phyloP scores from a whole-genome alignment of 257 asterid genomes.

The Striga asiatica region DNA sequence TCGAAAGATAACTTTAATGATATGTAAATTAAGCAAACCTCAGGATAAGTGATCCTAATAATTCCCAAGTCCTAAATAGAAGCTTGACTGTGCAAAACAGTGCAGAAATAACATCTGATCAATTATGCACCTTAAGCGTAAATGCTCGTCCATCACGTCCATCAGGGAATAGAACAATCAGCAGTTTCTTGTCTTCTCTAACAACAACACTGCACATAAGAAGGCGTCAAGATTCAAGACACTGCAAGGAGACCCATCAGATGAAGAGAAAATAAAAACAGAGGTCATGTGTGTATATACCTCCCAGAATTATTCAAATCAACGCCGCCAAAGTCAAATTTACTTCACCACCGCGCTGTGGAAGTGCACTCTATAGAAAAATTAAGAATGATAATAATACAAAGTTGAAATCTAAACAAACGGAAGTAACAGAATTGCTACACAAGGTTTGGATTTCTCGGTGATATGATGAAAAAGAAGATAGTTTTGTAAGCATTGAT shows the following conservation, averaged over 20 bases:
- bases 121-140: constrained; percentile 73
- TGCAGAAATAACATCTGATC: neutral
- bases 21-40: neutral
- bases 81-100: neutral
- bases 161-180: constrained; percentile 87
- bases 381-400: constrained; percentile 12
- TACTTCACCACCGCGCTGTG: constrained; percentile 94
- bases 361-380: constrained; percentile 70
- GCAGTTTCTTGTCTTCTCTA: constrained; percentile 89
- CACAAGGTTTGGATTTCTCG: too few relatives aligned
- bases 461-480: too few relatives aligned
- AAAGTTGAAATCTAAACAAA: constrained; percentile 11
- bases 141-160: constrained; percentile 96
- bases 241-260: constrained; percentile 12
- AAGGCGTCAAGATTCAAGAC: constrained; percentile 21
- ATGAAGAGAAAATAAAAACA: neutral
- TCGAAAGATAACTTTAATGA: neutral
- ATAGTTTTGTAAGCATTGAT: constrained; percentile 3
- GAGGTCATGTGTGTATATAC: too few relatives aligned
- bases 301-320: constrained; percentile 98
- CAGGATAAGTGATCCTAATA: neutral
- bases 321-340: constrained; percentile 88
- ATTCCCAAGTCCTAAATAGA: neutral
- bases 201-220: constrained; percentile 71
- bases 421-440: constrained; percentile 6